Evolutionary conservation across 1,139 yeast genomes (phyloP), one percentile per base, ranked within the genome.

Genomic region (Geotrichum siamense): DNA sequence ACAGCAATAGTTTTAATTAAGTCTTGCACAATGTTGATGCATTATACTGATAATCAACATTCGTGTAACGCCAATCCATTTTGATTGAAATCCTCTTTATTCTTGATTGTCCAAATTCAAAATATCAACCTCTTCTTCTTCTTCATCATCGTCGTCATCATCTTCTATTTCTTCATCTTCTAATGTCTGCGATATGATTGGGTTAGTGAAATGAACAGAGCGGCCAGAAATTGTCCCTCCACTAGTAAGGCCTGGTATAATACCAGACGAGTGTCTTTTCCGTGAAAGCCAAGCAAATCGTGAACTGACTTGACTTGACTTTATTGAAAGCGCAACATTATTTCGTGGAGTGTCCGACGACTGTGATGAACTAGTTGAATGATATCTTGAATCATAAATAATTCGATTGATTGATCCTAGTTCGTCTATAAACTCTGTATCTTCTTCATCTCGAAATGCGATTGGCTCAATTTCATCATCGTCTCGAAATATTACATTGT

Each of bases 161-260:
- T 5, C 21, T 5, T 33, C 25, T 15, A 5, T 6, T 8, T 13
- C 21, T 8, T 12, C 37, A 4, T 16, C 37, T 4, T 21, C 37
- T 6, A 21, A 4, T 20, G 25, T 22, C 16, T 33, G 15, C n/a
- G 37, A 33, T n/a, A 33, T 22, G 4, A 33, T 22, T 5, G 37
- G 37, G n/a, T 33, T 33, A 5, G 27, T 33, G 21, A 33, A 33
- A 20, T 33, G 37, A 4, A 33, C 37, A 20, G 37, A 33, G 9
- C 27, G 5, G 12, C 13, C 26, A 15, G 16, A 30, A 16, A 9
- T 30, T 15, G 34, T 9, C 8, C 21, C 12, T 8, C 21, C 12
- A 5, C 19, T 30, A 10, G 52, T 51, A 81, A 71, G 55, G 78
- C 83, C 41, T 3, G 47, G 47, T 12, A 39, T 31, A 5, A 39